phyloP scores from a whole-genome alignment of 768 basidiomycete species.

The Panaeolus cyanescens region DNA sequence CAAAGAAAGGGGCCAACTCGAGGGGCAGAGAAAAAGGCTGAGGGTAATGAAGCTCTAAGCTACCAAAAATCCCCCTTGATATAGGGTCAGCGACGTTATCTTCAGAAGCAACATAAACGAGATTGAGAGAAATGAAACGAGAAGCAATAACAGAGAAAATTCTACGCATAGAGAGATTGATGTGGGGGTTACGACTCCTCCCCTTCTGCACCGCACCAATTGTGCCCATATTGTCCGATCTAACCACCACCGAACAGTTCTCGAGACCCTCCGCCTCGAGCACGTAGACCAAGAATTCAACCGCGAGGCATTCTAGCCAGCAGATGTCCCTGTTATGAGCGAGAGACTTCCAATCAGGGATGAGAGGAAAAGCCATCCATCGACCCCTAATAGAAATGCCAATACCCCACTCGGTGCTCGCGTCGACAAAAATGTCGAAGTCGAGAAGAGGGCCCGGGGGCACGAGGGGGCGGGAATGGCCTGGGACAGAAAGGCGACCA shows the following conservation, averaged over 20 bases:
- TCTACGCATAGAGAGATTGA: slow-evolving; percentile 22
- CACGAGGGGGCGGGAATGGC: slow-evolving; percentile 9
- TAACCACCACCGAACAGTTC: slow-evolving; percentile 24
- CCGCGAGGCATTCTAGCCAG: no score
- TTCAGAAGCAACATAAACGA: slow-evolving; percentile 25
- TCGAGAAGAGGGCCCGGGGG: slow-evolving; percentile 15
- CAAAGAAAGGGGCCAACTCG: slow-evolving; percentile 14
- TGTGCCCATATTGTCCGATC: no score
- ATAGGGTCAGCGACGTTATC: slow-evolving; percentile 32
- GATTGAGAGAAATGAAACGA: slow-evolving; percentile 17
- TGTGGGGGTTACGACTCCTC: slow-evolving; percentile 26
- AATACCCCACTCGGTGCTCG: slow-evolving; percentile 28
- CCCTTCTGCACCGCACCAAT: slow-evolving; percentile 34
- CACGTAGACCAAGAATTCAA: slow-evolving; percentile 20
- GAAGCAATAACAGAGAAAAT: slow-evolving; percentile 10
- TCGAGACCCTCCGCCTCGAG: slow-evolving; percentile 12
- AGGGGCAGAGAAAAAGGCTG: slow-evolving; percentile 11
- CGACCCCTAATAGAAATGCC: slow-evolving; percentile 9
- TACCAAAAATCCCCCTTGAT: slow-evolving; percentile 13
- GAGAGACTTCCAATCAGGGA: slow-evolving; percentile 13
- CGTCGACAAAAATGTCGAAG: slow-evolving; percentile 28
- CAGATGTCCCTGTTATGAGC: slow-evolving; percentile 22
- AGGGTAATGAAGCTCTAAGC: neutral
- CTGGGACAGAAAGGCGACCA: neutral
- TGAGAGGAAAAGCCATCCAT: slow-evolving; percentile 10